Percentiles rank a stretch among this genome's conserved stretches.
Evolutionary conservation across 1,139 yeast genomes (phyloP).

Genomic region (Zygosaccharomyces pseudobailii): DNA sequence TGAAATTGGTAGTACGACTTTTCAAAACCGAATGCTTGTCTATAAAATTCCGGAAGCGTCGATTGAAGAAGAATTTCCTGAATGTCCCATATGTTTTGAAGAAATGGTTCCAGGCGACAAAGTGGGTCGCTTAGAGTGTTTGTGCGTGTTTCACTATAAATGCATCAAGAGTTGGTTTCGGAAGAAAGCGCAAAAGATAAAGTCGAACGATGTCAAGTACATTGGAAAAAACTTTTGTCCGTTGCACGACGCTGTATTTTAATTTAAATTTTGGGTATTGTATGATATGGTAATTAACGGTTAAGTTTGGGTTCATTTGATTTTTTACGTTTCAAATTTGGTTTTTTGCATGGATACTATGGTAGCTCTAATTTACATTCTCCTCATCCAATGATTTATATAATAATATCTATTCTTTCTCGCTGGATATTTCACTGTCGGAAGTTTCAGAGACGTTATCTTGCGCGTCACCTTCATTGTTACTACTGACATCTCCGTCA

Average conservation of each 20-base stretch:
- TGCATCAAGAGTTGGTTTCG: slow-evolving; percentile 91
- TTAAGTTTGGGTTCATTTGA: not conserved
- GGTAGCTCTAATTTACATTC: slow-evolving; percentile 8
- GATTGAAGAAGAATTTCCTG: slow-evolving; percentile 43
- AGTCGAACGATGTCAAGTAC: slow-evolving; percentile 11
- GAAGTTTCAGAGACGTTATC: slow-evolving; percentile 40
- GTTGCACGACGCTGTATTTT: slow-evolving; percentile 26
- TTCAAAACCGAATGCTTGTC: slow-evolving; percentile 76
- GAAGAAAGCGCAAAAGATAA: slow-evolving; percentile 54
- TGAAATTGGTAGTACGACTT: slow-evolving; percentile 25
- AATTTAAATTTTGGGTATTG: slow-evolving; percentile 3
- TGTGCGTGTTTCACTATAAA: slow-evolving; percentile 86
- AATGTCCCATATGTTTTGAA: slow-evolving; percentile 92
- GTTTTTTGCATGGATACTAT: not conserved
- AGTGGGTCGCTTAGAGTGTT: slow-evolving; percentile 88
- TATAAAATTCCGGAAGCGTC: slow-evolving; percentile 57
- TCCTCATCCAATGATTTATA: not conserved
- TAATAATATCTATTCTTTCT: slow-evolving; percentile 28
- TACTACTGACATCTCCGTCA: slow-evolving; percentile 17
- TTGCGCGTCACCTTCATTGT: slow-evolving; percentile 23
- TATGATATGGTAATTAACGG: not conserved
- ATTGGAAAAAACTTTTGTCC: slow-evolving; percentile 27
- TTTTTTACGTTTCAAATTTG: not conserved
- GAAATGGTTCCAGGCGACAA: slow-evolving; percentile 80
- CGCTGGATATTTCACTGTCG: slow-evolving; percentile 42